Evolutionary conservation across 1,284 basidiomycete genomes (phyloP).

Genomic region (Trichosporon inkin): DNA sequence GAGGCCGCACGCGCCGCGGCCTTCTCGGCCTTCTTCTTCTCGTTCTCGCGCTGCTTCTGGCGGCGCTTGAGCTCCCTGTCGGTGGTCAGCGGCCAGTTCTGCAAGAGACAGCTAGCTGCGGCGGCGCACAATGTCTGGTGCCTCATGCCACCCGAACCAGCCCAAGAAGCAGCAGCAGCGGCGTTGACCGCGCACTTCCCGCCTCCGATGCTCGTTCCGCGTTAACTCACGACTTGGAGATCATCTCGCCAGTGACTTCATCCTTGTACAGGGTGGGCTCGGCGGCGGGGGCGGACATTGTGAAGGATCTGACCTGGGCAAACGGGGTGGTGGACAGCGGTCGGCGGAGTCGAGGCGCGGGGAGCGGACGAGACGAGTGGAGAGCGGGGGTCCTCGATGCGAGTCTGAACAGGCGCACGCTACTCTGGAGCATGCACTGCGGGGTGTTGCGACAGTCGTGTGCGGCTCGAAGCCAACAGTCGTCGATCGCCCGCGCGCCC

Average conservation of each 20-base stretch:
- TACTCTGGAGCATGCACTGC: constrained; percentile 2
- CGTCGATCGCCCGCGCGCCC: not conserved
- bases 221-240: constrained; percentile 80
- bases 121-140: too few relatives aligned
- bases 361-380: not conserved
- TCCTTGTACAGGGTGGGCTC: constrained; percentile 55
- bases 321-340: constrained; percentile 8
- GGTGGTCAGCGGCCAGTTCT: not conserved
- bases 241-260: constrained; percentile 85
- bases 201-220: not conserved
- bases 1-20: constrained; percentile 72
- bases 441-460: not conserved
- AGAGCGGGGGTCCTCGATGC: not conserved
- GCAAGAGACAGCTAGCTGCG: constrained; percentile 1
- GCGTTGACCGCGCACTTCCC: not conserved
- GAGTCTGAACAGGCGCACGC: not conserved
- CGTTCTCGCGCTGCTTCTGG: constrained; percentile 77
- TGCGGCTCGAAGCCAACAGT: not conserved
- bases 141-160: too few relatives aligned
- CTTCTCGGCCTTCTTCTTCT: constrained; percentile 78
- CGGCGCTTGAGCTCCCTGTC: constrained; percentile 87
- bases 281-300: constrained; percentile 46
- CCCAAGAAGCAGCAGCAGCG: not conserved
- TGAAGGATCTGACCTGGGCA: constrained; percentile 24
- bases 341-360: not conserved